phyloP scores from a whole-genome alignment of 176 grass and related monocot species.

The Triticum urartu region DNA sequence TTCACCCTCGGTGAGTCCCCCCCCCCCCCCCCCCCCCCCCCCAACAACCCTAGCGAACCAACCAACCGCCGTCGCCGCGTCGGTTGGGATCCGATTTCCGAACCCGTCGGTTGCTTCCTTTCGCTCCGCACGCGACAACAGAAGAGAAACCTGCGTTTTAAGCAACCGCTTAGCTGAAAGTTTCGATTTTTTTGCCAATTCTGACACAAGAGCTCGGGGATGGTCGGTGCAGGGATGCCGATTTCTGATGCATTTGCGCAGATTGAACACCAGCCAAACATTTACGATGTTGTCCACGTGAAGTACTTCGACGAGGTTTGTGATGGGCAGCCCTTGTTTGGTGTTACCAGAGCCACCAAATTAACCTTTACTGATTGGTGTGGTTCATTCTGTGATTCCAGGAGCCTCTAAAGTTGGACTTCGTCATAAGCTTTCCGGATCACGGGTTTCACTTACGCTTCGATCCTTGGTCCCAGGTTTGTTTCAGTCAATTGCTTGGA shows the following conservation, averaged over 20 bases:
- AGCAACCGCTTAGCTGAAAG: conserved; percentile 4
- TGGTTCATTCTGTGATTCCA: conserved; percentile 33
- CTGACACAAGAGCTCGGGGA: conserved; percentile 23
- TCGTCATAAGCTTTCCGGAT: conserved; percentile 93
- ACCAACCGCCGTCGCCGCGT: neutral
- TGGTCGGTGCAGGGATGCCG: conserved; percentile 76
- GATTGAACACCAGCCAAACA: conserved; percentile 81
- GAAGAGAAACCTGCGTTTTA: neutral
- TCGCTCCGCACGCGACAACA: neutral
- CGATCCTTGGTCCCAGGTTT: conserved; percentile 96
- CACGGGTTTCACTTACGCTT: conserved; percentile 96
- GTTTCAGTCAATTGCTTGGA: neutral
- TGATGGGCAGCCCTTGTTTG: conserved; percentile 13
- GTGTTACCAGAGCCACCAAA: neutral
- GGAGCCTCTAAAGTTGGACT: conserved; percentile 90
- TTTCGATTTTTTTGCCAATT: neutral
- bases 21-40: too few relatives aligned
- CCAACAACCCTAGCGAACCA: neutral
- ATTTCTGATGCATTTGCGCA: conserved; percentile 86
- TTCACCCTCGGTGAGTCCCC: conserved; percentile 73
- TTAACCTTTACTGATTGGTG: neutral
- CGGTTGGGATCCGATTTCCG: conserved; percentile 1
- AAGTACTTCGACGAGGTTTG: conserved; percentile 95
- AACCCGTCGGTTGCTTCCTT: conserved; percentile 11
- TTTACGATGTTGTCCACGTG: conserved; percentile 89